Conservation (phyloP, 2,329 filamentous ascomycete genomes). For the Boeremia lycopersici region DNA sequence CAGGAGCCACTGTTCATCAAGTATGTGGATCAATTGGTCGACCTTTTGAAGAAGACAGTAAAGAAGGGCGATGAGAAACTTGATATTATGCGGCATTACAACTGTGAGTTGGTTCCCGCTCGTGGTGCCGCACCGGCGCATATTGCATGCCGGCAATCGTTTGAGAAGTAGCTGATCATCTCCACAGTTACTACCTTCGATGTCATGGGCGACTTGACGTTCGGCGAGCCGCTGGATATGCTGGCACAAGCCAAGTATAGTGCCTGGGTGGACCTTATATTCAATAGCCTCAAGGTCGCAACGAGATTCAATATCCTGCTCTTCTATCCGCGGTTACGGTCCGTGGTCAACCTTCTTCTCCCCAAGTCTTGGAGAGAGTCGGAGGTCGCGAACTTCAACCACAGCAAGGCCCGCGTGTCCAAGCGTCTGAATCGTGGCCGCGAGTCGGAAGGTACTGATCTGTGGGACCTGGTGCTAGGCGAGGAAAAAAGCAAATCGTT, state of each 20-base stretch:
- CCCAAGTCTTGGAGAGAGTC: constrained; percentile 4
- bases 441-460: constrained; percentile 39
- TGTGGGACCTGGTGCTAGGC: constrained; percentile 49
- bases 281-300: constrained; percentile 17
- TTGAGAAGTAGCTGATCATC: neutral
- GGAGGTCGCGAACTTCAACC: constrained; percentile 24
- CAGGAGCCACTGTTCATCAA: constrained; percentile 50
- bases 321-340: neutral
- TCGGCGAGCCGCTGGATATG: constrained; percentile 40
- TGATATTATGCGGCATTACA: constrained; percentile 42
- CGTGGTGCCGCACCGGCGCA: too few species aligned
- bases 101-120: constrained; percentile 34
- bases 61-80: constrained; percentile 39
- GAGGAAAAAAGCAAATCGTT: constrained; percentile 22
- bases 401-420: constrained; percentile 32
- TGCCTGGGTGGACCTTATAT: constrained; percentile 42
- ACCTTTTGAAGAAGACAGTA: constrained; percentile 40
- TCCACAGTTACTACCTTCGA: constrained; percentile 36
- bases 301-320: constrained; percentile 18
- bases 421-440: constrained; percentile 38
- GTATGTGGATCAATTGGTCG: constrained; percentile 51
- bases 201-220: constrained; percentile 44
- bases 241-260: constrained; percentile 36
- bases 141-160: neutral
- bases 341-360: neutral